These are phyloP conservation scores for Aspergillus sojae DNA, from an alignment of 2,329 filamentous ascomycete genomes.

Conservation along the genomic window DNA sequence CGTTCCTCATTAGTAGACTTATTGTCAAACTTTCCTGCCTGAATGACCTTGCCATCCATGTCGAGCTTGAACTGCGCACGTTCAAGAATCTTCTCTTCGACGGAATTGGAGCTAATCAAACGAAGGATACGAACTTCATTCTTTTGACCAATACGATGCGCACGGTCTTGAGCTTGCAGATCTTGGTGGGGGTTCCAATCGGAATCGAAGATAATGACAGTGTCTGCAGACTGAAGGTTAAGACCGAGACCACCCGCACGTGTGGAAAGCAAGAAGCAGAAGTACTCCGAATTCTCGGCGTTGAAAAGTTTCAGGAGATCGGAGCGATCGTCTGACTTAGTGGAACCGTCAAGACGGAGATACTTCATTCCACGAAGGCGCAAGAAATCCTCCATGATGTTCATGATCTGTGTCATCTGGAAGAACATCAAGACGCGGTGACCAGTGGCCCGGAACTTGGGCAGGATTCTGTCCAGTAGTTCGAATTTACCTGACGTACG, in stretches of 20 bases:
- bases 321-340: conserved; percentile 95
- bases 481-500: conserved; percentile 97
- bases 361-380: conserved; percentile 82
- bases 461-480: conserved; percentile 84
- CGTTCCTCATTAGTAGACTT: conserved; percentile 98
- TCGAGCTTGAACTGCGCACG: conserved; percentile 97
- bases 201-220: conserved; percentile 98
- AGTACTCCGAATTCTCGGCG: conserved; percentile 84
- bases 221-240: conserved; percentile 96
- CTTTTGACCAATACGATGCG: conserved; percentile 99
- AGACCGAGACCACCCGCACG: conserved; percentile 97
- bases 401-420: conserved; percentile 99
- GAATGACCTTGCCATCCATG: conserved; percentile 99
- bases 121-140: conserved; percentile 97
- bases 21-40: conserved; percentile 98
- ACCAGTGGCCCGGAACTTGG: conserved; percentile 87
- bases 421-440: conserved; percentile 99
- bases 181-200: conserved; percentile 99
- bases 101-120: conserved; percentile 93
- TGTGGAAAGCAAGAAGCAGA: conserved; percentile 97
- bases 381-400: conserved; percentile 99
- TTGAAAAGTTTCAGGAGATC: conserved; percentile 90
- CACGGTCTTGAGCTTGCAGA: conserved; percentile 98
- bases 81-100: conserved; percentile 98
- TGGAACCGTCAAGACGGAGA: conserved; percentile 91